phyloP scores from a whole-genome alignment of 2,329 filamentous ascomycete genomes.

The Ophidiomyces ophidiicola region DNA sequence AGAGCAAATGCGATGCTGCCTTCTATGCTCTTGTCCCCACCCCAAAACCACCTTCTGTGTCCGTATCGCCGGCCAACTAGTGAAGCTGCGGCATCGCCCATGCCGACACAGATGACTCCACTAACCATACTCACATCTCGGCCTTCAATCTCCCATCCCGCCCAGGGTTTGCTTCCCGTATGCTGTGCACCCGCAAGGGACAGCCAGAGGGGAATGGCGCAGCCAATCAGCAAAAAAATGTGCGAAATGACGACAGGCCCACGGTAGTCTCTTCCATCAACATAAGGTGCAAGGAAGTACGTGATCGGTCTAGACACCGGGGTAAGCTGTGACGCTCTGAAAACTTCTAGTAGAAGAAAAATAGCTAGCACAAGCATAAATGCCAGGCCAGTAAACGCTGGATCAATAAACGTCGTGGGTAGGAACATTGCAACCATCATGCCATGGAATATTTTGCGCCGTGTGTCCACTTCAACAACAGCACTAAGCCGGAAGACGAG shows the following conservation, averaged over 20 bases:
- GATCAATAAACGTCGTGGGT: slow-evolving; percentile 75
- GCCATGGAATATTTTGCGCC: slow-evolving; percentile 93
- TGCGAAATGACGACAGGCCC: slow-evolving; percentile 93
- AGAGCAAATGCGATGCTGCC: slow-evolving; percentile 67
- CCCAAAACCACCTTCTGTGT: slow-evolving; percentile 86
- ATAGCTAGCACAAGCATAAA: slow-evolving; percentile 67
- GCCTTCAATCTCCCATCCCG: slow-evolving; percentile 61
- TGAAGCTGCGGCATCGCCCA: slow-evolving; percentile 88
- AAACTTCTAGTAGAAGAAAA: slow-evolving; percentile 77
- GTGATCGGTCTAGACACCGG: slow-evolving; percentile 79
- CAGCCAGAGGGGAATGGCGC: slow-evolving; percentile 88
- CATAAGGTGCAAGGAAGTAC: slow-evolving; percentile 78
- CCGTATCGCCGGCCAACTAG: slow-evolving; percentile 80
- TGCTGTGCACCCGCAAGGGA: slow-evolving; percentile 59
- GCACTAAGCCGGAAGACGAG: slow-evolving; percentile 63
- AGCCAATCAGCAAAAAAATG: slow-evolving; percentile 89
- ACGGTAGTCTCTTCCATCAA: slow-evolving; percentile 82
- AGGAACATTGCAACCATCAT: slow-evolving; percentile 97
- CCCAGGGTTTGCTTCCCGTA: slow-evolving; percentile 42
- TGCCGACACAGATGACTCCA: slow-evolving; percentile 84
- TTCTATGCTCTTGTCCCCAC: slow-evolving; percentile 89
- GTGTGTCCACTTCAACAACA: slow-evolving; percentile 82
- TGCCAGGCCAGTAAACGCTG: slow-evolving; percentile 67
- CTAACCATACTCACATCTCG: slow-evolving; percentile 82
- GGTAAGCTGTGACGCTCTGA: slow-evolving; percentile 81